Conservation (phyloP, 495 filamentous ascomycete species). For the Penicillium pancosmium region DNA sequence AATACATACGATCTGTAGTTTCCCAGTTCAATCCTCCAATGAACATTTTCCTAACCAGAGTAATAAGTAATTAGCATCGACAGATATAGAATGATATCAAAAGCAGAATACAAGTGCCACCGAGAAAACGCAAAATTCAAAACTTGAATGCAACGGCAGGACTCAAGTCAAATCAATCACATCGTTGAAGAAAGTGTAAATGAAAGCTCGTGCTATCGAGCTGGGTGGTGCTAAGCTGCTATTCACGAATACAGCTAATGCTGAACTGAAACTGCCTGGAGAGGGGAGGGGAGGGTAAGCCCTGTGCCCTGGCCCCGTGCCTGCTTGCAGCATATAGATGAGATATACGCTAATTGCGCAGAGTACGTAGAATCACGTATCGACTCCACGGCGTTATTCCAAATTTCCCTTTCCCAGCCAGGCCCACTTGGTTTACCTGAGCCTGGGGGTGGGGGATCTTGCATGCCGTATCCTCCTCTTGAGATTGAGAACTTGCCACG, state of each 20-base stretch:
- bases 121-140: not conserved
- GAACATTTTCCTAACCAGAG: constrained; percentile 87
- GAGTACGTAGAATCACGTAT: constrained; percentile 13
- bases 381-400: not conserved
- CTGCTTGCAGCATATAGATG: not conserved
- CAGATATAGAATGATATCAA: not conserved
- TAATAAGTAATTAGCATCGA: constrained; percentile 23
- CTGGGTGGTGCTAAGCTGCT: constrained; percentile 28
- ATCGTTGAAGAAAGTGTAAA: not conserved
- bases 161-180: constrained; percentile 1
- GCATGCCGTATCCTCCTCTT: constrained; percentile 17
- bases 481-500: constrained; percentile 12
- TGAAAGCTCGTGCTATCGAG: constrained; percentile 20
- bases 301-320: not conserved
- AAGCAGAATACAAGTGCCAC: not conserved
- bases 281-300: not conserved
- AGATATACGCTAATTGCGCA: constrained; percentile 1
- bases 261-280: constrained; percentile 10
- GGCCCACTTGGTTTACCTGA: constrained; percentile 3
- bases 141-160: not conserved
- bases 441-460: not conserved
- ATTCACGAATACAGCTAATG: constrained; percentile 30
- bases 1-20: constrained; percentile 86
- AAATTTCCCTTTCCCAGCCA: not conserved
- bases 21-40: constrained; percentile 99